Percentiles rank a stretch among this genome's conserved stretches.
phyloP scores from a whole-genome alignment of 129 eudicot genomes.

The Kitagawia praeruptora region DNA sequence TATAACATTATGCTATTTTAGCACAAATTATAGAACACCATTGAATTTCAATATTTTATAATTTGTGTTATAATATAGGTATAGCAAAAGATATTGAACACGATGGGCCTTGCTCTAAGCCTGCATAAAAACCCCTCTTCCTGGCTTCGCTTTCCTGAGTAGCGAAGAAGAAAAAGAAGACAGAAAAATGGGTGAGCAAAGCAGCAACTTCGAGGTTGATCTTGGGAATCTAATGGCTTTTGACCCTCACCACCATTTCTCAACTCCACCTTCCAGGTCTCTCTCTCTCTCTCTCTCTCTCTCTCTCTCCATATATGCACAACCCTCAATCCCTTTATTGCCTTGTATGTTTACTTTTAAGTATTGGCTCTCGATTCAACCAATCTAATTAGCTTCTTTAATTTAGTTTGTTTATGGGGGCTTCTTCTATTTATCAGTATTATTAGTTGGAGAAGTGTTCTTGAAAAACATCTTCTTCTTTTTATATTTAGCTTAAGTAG shows the following conservation, averaged over 20 bases:
- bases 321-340: not conserved
- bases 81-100: too few relatives aligned
- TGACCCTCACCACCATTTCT: constrained; percentile 32
- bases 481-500: not conserved
- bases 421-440: not conserved
- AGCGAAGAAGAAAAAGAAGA: not conserved
- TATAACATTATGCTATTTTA: too few relatives aligned
- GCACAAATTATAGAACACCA: too few relatives aligned
- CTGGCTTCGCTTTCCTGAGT: not conserved
- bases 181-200: constrained; percentile 12
- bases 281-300: not conserved
- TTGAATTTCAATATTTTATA: too few relatives aligned
- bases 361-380: too few relatives aligned
- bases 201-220: constrained; percentile 27
- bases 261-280: constrained; percentile 42
- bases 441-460: not conserved
- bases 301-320: too few relatives aligned
- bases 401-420: not conserved
- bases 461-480: too few relatives aligned
- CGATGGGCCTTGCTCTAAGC: too few relatives aligned
- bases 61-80: too few relatives aligned
- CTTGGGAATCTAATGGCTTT: constrained; percentile 41
- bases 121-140: too few relatives aligned
- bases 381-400: not conserved
- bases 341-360: not conserved